Conservation (phyloP, 2,329 filamentous ascomycete genomes). For the Podosphaera xanthii region DNA sequence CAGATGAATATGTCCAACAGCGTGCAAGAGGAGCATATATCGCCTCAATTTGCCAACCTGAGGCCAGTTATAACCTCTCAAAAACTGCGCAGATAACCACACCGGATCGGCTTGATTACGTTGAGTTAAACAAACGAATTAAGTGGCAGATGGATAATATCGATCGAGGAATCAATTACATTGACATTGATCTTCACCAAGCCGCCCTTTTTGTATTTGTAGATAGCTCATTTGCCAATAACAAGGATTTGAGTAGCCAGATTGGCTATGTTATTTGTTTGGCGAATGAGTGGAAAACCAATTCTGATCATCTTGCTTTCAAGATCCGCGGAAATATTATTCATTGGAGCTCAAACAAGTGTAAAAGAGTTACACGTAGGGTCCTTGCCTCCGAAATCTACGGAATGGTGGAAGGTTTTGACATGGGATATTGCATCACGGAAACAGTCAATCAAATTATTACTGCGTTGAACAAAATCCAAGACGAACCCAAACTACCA, state of each 20-base stretch:
- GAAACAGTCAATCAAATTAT: neutral
- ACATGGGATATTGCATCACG: slow-evolving; percentile 1
- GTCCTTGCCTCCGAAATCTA: neutral
- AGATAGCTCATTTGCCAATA: neutral
- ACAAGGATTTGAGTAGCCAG: neutral
- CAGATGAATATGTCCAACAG: too few relatives aligned
- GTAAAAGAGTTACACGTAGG: slow-evolving; percentile 4
- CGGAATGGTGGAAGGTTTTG: slow-evolving; percentile 2
- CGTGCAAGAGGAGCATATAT: too few relatives aligned
- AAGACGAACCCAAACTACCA: neutral
- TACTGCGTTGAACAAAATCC: neutral
- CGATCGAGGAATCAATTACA: neutral
- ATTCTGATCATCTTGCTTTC: neutral
- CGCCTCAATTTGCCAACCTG: too few relatives aligned
- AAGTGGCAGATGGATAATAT: neutral
- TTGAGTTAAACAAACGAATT: neutral
- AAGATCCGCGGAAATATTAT: neutral
- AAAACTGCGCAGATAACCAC: neutral
- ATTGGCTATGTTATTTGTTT: neutral
- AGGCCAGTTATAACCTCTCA: slow-evolving; percentile 2
- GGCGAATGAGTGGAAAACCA: neutral
- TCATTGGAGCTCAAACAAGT: neutral
- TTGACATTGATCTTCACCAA: neutral
- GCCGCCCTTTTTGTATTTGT: neutral
- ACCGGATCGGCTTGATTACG: neutral